Base-by-base conservation (phyloP, 371 early-diverging fungal genomes). In the Mortierella sp. region DNA sequence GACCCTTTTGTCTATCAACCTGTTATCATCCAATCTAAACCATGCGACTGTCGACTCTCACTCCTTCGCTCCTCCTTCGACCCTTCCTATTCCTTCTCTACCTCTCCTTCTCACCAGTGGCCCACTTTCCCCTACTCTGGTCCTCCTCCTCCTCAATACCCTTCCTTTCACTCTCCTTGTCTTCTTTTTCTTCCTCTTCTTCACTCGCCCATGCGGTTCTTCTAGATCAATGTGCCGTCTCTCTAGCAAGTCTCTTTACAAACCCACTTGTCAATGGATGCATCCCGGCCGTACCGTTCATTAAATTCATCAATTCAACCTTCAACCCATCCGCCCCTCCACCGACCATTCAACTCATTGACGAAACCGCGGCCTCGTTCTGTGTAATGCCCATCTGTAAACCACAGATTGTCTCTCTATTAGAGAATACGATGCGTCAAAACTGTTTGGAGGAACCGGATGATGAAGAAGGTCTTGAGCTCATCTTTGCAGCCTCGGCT, bases 221-320 rank as follows among this genome's bases (percentile, higher is more conserved):
- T n/a, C 62, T 75, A 1, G 75, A 75, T 47, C 75, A 75, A 59
- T 75, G 75, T 59, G 52, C 60, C 50, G 11, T 75, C 51, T 50
- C 70, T 1, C 7, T 62, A 7, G n/a, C 62, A 6, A 64, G 59
- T 21, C 75, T 75, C 45, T 21, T 67, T 28, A 30, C 25, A 25
- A 50, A 75, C 56, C 44, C 56, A 0, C 15, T 6, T 0, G 52
- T 75, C 15, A 56, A 48, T 25, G 50, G 45, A 23, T 75, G 75
- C 18, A 60, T 75, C 3, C 71, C 75, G 14, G 16, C 55, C 21
- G 23, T 23, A 7, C 56, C 70, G 0, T 18, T 66, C 7, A 18
- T n/a, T 6, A 43, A 55, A 2, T 57, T 75, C 45, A 4, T 52
- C 47, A 43, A 51, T 26, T 44, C 64, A 23, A 52, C 62, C 21